These are phyloP conservation scores for Truncatella angustata DNA, from an alignment of 2,329 filamentous ascomycete genomes.

Conservation along the genomic window DNA sequence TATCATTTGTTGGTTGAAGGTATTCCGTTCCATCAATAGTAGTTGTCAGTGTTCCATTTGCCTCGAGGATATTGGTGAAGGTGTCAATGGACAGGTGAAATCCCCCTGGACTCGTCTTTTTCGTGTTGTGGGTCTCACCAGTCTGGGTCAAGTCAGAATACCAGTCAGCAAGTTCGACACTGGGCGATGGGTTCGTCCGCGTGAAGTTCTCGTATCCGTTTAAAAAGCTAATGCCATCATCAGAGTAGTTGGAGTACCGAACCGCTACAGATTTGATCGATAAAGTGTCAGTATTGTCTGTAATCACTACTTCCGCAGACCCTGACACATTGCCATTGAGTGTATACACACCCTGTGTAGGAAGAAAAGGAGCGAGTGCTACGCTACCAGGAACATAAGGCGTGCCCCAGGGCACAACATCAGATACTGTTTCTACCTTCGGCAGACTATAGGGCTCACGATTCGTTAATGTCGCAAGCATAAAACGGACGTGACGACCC, in stretches of 20 bases:
- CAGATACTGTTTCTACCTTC: constrained; percentile 23
- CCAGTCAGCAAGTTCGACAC: constrained; percentile 32
- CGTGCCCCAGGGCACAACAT: constrained; percentile 33
- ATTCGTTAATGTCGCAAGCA: constrained; percentile 37
- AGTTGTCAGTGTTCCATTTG: constrained; percentile 38
- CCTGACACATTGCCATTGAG: constrained; percentile 16
- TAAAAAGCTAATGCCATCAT: constrained; percentile 31
- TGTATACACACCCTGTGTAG: constrained; percentile 15
- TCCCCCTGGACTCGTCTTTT: constrained; percentile 35
- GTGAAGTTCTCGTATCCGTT: constrained; percentile 35
- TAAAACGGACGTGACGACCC: constrained; percentile 36
- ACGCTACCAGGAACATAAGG: constrained; percentile 24
- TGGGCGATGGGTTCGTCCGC: constrained; percentile 15
- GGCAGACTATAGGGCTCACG: constrained; percentile 24
- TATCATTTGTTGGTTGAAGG: too few relatives aligned
- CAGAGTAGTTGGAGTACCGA: constrained; percentile 34
- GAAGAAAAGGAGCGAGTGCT: neutral
- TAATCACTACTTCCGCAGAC: constrained; percentile 17
- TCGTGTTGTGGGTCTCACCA: constrained; percentile 28
- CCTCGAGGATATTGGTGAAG: constrained; percentile 36
- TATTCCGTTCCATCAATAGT: constrained; percentile 36
- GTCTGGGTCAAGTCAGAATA: constrained; percentile 35
- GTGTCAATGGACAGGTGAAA: constrained; percentile 39
- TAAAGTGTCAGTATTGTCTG: constrained; percentile 10
- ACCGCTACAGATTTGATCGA: constrained; percentile 33